Evolutionary conservation across 2,329 filamentous ascomycete genomes (phyloP), one percentile per base, ranked within the genome.

Genomic region (Lachnum nothofagi): DNA sequence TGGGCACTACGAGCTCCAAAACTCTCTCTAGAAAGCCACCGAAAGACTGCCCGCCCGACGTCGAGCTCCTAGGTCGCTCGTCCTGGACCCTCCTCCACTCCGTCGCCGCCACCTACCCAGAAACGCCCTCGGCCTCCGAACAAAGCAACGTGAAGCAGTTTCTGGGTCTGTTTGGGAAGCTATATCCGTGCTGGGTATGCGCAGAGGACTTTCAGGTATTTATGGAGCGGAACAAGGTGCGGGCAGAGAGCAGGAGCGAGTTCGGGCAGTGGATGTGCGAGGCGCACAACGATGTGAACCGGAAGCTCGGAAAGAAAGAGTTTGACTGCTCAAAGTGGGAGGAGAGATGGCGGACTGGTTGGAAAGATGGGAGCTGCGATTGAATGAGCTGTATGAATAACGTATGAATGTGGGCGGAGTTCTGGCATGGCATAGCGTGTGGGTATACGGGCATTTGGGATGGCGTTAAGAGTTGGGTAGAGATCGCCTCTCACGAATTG

Each of bases 131-230:
- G 0, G 67, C 73, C 1, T 68, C 73, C 8, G 80, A 95, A 60
- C 89, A 96, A 65, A 71, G 72, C 24, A 86, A 96, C 60, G 85
- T 94, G 59, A 75, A 76, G 48, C 76, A 80, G 44, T 97, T 98
- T 70, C 76, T 98, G 60, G 72, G 74, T 20, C 75, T 90, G 2
- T 95, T 98, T 67, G 83, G 87, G 22, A 86, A 85, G 58, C 70
- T 97, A 17, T 98, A 98, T 65, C 93, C 93, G 3, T 98, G 93
- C 73, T 95, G 91, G 89, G 80, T 86, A 3, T 98, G 93, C 68
- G 93, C 91, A 27, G 86, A 91, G 52, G 91, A 97, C 65, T 96
- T 98, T 67, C 85, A 85, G 67, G 67, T 67, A 0, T 97, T 91
- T 77, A 84, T 97, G 73, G 75, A 74, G 54, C 77, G 78, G 55